Conservation (phyloP, 768 basidiomycete genomes). For the Termitomyces sp. region DNA sequence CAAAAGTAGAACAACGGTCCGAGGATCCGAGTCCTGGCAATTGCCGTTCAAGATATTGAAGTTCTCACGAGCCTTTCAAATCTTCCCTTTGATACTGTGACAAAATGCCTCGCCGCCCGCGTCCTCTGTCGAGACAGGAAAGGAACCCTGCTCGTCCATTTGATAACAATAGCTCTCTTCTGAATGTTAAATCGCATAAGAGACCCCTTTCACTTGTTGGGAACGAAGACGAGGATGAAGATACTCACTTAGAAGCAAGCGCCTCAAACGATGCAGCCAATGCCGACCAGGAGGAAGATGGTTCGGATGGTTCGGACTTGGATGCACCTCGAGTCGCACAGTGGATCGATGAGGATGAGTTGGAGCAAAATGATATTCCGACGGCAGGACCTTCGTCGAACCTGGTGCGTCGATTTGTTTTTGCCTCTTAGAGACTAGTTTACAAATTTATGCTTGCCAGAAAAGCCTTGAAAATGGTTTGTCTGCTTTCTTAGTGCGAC, state of each 20-base stretch:
- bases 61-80: no score
- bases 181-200: constrained; percentile 12
- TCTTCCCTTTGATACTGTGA: not conserved
- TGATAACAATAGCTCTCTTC: not conserved
- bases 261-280: constrained; percentile 18
- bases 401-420: constrained; percentile 19
- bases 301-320: constrained; percentile 27
- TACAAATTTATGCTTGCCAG: not conserved
- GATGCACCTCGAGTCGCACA: constrained; percentile 57
- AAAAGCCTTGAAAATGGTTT: constrained; percentile 6
- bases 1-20: no score
- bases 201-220: constrained; percentile 2
- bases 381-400: constrained; percentile 22
- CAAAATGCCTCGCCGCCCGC: constrained; percentile 33
- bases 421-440: not conserved
- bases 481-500: not conserved
- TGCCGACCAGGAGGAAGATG: constrained; percentile 14
- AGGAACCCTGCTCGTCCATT: not conserved
- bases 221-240: constrained; percentile 5
- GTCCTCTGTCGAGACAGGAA: constrained; percentile 22
- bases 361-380: constrained; percentile 27
- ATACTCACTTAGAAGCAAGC: not conserved
- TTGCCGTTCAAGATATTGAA: not conserved
- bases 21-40: not conserved
- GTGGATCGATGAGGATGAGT: constrained; percentile 51